A percentile compares a stretch with the other conserved stretches of the same genome.
Conservation (phyloP, 106 monocot genomes). For the Allium sativum region DNA sequence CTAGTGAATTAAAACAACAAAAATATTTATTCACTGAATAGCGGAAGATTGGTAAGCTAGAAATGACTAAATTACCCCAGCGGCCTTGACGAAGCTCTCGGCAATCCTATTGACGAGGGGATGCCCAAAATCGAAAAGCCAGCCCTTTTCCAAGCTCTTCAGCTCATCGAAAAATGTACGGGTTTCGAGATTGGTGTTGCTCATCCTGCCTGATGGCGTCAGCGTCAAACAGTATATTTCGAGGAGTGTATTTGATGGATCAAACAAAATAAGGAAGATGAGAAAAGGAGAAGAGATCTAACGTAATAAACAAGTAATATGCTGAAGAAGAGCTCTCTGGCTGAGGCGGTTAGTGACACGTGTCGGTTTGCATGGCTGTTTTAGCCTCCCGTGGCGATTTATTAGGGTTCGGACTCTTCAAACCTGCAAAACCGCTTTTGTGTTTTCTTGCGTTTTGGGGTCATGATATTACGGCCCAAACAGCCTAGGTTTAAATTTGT, state of each 20-base stretch:
- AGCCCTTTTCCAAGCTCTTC: constrained; percentile 49
- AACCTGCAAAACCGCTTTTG: background rate
- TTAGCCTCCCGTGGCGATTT: constrained; percentile 1
- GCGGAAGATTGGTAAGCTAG: too few relatives aligned
- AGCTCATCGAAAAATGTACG: constrained; percentile 57
- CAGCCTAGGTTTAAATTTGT: too few relatives aligned
- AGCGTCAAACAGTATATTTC: background rate
- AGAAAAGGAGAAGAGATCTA: background rate
- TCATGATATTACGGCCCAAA: background rate
- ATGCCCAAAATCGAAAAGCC: constrained; percentile 74
- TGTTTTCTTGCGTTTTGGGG: background rate
- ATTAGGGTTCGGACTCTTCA: background rate
- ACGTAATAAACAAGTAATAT: too few relatives aligned
- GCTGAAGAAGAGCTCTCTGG: constrained; percentile 9
- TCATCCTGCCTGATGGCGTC: constrained; percentile 9
- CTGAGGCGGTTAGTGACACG: background rate
- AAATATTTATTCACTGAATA: background rate
- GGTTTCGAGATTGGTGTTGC: constrained; percentile 26
- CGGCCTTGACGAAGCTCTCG: constrained; percentile 87
- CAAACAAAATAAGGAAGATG: background rate
- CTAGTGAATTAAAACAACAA: constrained; percentile 14
- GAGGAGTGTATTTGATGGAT: background rate
- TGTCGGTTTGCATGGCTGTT: background rate
- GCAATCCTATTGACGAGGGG: constrained; percentile 83
- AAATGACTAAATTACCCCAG: constrained; percentile 38